Evolutionary conservation across 805 yeast genomes (phyloP).

Genomic region (Vanderwaltozyma verrucispora): DNA sequence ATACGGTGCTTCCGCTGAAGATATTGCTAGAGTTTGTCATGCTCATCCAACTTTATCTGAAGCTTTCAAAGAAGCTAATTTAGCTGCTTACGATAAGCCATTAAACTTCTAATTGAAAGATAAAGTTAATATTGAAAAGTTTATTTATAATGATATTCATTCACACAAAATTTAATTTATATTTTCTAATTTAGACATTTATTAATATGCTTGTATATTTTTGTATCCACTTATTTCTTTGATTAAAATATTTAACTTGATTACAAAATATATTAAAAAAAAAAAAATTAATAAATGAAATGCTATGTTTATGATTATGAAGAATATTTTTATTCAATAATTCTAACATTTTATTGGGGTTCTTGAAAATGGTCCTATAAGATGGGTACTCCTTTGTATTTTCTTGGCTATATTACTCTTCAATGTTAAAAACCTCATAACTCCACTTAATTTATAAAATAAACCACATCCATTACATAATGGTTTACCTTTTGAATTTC

Average conservation of each 20-base stretch:
- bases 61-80: conserved; percentile 97
- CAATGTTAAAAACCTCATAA: conserved; percentile 77
- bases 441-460: conserved; percentile 84
- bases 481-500: conserved; percentile 84
- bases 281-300: too few relatives aligned
- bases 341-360: background rate
- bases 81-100: conserved; percentile 86
- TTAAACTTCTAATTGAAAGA: conserved; percentile 61
- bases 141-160: too few relatives aligned
- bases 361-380: background rate
- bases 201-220: background rate
- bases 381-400: conserved; percentile 34
- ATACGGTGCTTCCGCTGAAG: conserved; percentile 98
- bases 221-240: too few relatives aligned
- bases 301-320: too few relatives aligned
- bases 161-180: too few relatives aligned
- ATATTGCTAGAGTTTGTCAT: conserved; percentile 93
- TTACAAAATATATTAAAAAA: too few relatives aligned
- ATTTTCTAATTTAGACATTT: background rate
- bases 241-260: too few relatives aligned
- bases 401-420: conserved; percentile 90
- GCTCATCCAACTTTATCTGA: conserved; percentile 98
- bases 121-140: too few relatives aligned
- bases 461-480: conserved; percentile 94
- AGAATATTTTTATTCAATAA: too few relatives aligned